phyloP scores from a whole-genome alignment of 2,329 filamentous ascomycete species.

The Aureobasidium sp. region DNA sequence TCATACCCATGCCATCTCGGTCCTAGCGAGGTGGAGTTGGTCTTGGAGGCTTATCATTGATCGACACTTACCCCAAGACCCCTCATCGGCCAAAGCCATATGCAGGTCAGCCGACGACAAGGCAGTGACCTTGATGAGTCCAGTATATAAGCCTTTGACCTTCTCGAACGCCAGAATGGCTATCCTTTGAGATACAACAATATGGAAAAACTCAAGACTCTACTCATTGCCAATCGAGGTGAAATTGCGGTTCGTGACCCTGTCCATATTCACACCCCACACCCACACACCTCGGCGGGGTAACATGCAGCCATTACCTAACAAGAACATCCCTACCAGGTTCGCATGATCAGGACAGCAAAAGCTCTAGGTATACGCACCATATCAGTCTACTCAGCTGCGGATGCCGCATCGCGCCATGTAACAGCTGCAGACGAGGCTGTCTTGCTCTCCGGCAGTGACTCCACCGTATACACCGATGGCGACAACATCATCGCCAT shows the following conservation, averaged over 20 bases:
- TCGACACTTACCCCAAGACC: constrained; percentile 7
- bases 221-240: constrained; percentile 51
- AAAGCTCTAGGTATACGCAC: constrained; percentile 43
- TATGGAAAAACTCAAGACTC: constrained; percentile 40
- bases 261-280: neutral
- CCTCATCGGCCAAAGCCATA: neutral
- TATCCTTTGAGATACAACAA: neutral
- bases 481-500: constrained; percentile 42
- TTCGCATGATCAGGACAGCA: constrained; percentile 45
- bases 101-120: neutral
- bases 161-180: neutral
- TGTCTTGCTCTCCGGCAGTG: constrained; percentile 40
- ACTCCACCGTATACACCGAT: constrained; percentile 44
- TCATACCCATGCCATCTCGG: neutral
- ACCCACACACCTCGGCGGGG: neutral
- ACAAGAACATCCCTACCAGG: constrained; percentile 19
- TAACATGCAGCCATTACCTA: neutral
- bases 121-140: neutral
- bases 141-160: neutral
- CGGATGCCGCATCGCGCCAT: constrained; percentile 48
- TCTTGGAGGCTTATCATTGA: constrained; percentile 5
- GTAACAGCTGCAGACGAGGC: constrained; percentile 47
- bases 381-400: constrained; percentile 50
- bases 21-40: neutral
- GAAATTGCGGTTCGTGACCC: constrained; percentile 15